Conservation (phyloP, 2,329 filamentous ascomycete species). For the Arthroderma sp. region DNA sequence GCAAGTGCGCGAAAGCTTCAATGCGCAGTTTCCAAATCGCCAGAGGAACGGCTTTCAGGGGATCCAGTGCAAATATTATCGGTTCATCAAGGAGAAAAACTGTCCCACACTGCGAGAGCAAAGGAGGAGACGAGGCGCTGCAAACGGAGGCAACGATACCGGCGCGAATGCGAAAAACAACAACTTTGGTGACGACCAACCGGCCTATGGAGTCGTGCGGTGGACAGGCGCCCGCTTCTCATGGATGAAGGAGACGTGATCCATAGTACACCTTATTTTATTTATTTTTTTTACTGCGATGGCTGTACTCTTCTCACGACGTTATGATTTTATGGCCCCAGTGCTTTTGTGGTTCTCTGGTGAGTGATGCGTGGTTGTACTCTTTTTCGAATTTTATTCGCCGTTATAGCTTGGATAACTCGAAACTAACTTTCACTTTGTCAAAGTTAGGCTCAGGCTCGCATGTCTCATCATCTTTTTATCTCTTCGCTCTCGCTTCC, state of each 20-base stretch:
- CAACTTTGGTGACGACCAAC: conserved; percentile 12
- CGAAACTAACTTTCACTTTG: no score
- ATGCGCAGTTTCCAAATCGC: conserved; percentile 29
- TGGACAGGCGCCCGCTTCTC: conserved; percentile 29
- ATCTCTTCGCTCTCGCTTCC: no score
- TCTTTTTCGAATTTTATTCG: no score
- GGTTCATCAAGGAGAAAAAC: conserved; percentile 33
- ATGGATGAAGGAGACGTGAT: conserved; percentile 26
- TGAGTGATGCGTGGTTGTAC: no score
- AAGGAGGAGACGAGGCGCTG: conserved; percentile 12
- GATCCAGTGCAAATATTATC: conserved; percentile 39
- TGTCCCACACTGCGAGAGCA: conserved; percentile 34
- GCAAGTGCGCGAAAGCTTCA: conserved; percentile 32
- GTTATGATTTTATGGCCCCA: no score
- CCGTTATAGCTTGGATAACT: no score
- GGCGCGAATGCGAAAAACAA: conserved; percentile 6
- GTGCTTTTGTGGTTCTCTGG: no score
- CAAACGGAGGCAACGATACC: conserved; percentile 2
- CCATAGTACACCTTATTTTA: no score
- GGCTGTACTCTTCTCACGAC: no score
- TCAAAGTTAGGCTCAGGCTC: no score
- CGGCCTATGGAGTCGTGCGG: conserved; percentile 28
- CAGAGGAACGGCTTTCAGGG: conserved; percentile 31
- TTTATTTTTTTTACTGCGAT: no score
- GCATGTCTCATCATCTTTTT: no score